Conservation (phyloP, 2,329 filamentous ascomycete genomes). For the Trichoderma gracile region DNA sequence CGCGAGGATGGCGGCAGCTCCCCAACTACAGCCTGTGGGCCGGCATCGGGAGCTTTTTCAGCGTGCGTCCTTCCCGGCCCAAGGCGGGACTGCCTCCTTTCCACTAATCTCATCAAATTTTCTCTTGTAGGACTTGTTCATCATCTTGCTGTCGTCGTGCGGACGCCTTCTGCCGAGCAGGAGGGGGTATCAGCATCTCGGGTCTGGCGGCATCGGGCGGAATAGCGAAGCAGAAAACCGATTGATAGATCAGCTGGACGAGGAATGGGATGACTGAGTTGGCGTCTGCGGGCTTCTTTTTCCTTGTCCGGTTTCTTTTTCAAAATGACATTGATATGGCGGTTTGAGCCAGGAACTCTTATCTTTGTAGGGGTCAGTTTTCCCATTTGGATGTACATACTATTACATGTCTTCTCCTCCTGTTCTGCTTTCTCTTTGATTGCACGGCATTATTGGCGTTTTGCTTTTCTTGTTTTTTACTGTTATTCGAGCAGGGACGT, state of each 20-base stretch:
- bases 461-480: neutral
- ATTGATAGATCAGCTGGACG: slow-evolving; percentile 92
- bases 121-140: slow-evolving; percentile 58
- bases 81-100: slow-evolving; percentile 36
- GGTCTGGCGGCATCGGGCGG: slow-evolving; percentile 44
- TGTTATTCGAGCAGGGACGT: neutral
- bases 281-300: slow-evolving; percentile 3
- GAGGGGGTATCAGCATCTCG: slow-evolving; percentile 67
- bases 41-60: slow-evolving; percentile 79
- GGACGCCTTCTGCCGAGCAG: slow-evolving; percentile 63
- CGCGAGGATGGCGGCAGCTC: slow-evolving; percentile 90
- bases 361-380: slow-evolving; percentile 2
- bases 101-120: slow-evolving; percentile 29
- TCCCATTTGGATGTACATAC: slow-evolving; percentile 22
- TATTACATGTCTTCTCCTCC: slow-evolving; percentile 7
- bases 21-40: slow-evolving; percentile 95
- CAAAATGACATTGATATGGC: slow-evolving; percentile 1
- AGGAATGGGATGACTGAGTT: slow-evolving; percentile 84
- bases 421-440: neutral
- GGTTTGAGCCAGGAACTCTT: neutral
- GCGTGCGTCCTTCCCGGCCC: slow-evolving; percentile 50
- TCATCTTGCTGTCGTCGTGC: slow-evolving; percentile 70
- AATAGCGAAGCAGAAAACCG: slow-evolving; percentile 81
- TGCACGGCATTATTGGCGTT: slow-evolving; percentile 31
- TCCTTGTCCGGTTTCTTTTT: slow-evolving; percentile 14